Evolutionary conservation across 192 early-diverging fungal species (phyloP).

Genomic region (Obelidium mucronatum): DNA sequence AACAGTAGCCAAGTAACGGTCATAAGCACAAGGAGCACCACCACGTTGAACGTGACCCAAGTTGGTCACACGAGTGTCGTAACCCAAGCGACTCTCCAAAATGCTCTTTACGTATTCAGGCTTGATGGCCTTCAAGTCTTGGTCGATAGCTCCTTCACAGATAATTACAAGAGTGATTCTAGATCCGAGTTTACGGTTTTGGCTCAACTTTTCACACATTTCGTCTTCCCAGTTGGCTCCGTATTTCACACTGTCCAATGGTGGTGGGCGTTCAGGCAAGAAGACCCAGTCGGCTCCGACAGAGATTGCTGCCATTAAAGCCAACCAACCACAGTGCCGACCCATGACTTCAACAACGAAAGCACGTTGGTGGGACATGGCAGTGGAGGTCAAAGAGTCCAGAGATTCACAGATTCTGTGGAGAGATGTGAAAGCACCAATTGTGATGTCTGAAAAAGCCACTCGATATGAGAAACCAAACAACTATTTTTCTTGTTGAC

Average conservation of each 20-base stretch:
- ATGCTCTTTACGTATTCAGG: slow-evolving; percentile 84
- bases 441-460: slow-evolving; percentile 83
- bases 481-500: too few relatives aligned
- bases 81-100: slow-evolving; percentile 75
- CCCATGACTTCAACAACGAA: slow-evolving; percentile 99
- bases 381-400: slow-evolving; percentile 91
- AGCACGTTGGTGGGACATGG: slow-evolving; percentile 92
- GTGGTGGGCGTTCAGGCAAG: slow-evolving; percentile 92
- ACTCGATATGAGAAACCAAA: background rate
- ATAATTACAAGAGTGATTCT: slow-evolving; percentile 95
- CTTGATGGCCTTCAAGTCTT: slow-evolving; percentile 85
- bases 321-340: slow-evolving; percentile 96
- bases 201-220: slow-evolving; percentile 82
- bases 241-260: slow-evolving; percentile 50
- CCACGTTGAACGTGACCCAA: slow-evolving; percentile 97
- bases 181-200: slow-evolving; percentile 83
- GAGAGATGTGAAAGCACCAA: slow-evolving; percentile 91
- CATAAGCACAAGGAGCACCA: slow-evolving; percentile 87
- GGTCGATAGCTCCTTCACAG: slow-evolving; percentile 94
- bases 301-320: slow-evolving; percentile 70
- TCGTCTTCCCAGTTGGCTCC: slow-evolving; percentile 86
- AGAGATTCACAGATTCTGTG: slow-evolving; percentile 96
- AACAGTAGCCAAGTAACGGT: slow-evolving; percentile 91
- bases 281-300: slow-evolving; percentile 97
- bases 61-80: slow-evolving; percentile 94